phyloP scores from a whole-genome alignment of 345 rosid genomes.

The Bruguiera gymnorhiza region DNA sequence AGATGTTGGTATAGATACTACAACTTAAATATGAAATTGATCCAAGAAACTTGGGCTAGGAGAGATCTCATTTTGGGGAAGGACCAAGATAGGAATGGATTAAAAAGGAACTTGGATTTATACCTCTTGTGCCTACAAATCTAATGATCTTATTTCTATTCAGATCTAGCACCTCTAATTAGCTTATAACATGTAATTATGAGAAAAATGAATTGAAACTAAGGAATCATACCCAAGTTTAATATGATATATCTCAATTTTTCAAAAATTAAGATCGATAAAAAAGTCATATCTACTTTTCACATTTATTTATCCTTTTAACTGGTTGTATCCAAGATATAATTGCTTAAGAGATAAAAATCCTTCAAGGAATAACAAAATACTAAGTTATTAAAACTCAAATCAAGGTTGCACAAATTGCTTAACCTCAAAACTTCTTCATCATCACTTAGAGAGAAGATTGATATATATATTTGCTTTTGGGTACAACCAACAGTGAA shows the following conservation, averaged over 20 bases:
- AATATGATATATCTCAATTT: background rate
- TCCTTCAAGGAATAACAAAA: background rate
- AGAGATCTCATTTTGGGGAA: background rate
- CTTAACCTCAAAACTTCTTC: background rate
- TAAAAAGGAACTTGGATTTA: no score
- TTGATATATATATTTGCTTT: no score
- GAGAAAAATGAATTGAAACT: background rate
- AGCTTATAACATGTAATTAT: slow-evolving; percentile 1
- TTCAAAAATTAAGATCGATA: background rate
- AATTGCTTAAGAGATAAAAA: background rate
- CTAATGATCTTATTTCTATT: background rate
- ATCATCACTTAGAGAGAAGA: background rate
- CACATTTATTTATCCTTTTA: background rate
- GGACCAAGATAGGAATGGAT: no score
- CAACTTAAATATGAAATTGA: background rate
- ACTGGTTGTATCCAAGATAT: background rate
- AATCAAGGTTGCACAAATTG: background rate
- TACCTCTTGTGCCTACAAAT: slow-evolving; percentile 11
- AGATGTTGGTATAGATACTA: no score
- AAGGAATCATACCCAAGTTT: background rate
- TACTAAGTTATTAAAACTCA: background rate
- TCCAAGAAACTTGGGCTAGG: no score
- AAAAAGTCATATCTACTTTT: background rate
- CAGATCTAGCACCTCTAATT: slow-evolving; percentile 10
- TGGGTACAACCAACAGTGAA: no score